These are phyloP conservation scores for Umbelopsis sp. DNA, from an alignment of 192 early-diverging fungal genomes.

Conservation along the genomic window DNA sequence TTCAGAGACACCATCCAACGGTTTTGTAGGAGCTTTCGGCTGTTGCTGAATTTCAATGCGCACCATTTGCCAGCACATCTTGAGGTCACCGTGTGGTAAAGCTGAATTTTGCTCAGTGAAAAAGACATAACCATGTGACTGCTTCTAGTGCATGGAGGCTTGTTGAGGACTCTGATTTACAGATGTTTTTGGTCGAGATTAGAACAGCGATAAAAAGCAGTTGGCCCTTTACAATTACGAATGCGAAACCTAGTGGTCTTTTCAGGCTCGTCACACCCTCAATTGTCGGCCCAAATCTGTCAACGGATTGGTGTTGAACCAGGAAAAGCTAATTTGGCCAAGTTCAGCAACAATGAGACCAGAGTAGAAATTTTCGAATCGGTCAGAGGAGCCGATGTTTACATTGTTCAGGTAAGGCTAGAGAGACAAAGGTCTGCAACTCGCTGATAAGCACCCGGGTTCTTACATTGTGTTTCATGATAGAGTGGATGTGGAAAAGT, in stretches of 20 bases:
- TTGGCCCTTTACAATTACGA: background rate
- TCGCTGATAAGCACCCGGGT: background rate
- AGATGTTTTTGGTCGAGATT: too few relatives aligned
- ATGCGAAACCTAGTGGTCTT: slow-evolving; percentile 32
- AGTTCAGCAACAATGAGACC: slow-evolving; percentile 96
- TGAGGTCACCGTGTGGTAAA: too few relatives aligned
- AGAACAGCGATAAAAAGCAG: too few relatives aligned
- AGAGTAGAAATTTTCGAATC: slow-evolving; percentile 91
- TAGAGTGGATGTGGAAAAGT: slow-evolving; percentile 87
- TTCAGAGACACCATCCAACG: background rate
- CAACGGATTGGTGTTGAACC: slow-evolving; percentile 75
- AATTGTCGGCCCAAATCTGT: slow-evolving; percentile 78
- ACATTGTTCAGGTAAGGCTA: slow-evolving; percentile 74
- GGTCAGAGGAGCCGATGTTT: slow-evolving; percentile 90
- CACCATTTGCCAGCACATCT: too few relatives aligned
- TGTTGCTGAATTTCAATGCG: background rate
- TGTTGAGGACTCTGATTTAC: too few relatives aligned
- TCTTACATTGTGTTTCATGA: background rate
- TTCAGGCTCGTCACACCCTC: slow-evolving; percentile 81
- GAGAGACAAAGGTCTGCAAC: background rate
- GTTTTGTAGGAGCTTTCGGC: background rate
- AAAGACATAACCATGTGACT: too few relatives aligned
- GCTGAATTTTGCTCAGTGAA: too few relatives aligned
- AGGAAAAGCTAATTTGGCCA: slow-evolving; percentile 71
- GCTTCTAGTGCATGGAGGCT: too few relatives aligned